phyloP scores from a whole-genome alignment of 177 flowering plant genomes.

The Tripterygium wilfordii region DNA sequence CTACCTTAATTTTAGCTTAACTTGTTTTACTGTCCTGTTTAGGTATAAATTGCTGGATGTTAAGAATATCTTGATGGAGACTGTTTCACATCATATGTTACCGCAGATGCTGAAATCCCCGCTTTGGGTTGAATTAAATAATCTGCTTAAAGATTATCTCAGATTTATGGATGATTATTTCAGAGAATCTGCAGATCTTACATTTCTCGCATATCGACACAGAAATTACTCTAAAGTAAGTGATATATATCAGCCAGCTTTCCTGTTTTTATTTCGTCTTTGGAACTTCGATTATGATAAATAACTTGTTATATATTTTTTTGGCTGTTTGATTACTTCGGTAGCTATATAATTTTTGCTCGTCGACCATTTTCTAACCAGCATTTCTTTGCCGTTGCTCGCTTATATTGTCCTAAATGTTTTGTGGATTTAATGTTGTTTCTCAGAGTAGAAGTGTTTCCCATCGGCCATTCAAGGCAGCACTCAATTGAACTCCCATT shows the following conservation, averaged over 20 bases:
- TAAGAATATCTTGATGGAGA: constrained; percentile 87
- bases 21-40: constrained; percentile 9
- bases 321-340: not conserved
- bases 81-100: constrained; percentile 74
- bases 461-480: too few species aligned
- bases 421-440: too few species aligned
- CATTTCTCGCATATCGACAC: constrained; percentile 93
- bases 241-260: too few species aligned
- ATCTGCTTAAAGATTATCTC: constrained; percentile 69
- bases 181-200: constrained; percentile 88
- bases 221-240: constrained; percentile 90
- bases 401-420: too few species aligned
- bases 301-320: too few species aligned
- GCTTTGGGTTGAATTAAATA: constrained; percentile 56
- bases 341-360: not conserved
- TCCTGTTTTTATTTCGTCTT: too few species aligned
- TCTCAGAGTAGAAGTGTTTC: too few species aligned
- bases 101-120: constrained; percentile 81
- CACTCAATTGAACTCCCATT: too few species aligned
- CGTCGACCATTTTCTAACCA: not conserved
- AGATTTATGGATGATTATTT: constrained; percentile 91
- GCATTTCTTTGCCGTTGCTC: not conserved
- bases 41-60: constrained; percentile 86
- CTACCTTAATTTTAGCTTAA: not conserved
- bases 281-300: too few species aligned